phyloP scores from a whole-genome alignment of 139 green algal species.

The Chlorella sorokiniana region DNA sequence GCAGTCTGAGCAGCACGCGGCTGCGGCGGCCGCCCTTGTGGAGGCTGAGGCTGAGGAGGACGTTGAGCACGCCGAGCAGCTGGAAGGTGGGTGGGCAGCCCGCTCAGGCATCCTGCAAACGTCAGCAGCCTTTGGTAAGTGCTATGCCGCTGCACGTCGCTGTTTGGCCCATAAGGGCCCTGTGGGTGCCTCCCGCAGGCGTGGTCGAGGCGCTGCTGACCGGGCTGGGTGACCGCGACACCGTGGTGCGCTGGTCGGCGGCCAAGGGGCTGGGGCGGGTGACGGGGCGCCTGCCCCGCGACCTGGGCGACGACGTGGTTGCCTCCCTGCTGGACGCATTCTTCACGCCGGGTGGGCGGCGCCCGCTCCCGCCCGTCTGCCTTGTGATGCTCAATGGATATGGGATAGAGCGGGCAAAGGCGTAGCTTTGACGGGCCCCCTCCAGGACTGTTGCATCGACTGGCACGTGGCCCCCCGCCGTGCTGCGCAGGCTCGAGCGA shows the following conservation, averaged over 20 bases:
- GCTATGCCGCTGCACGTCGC: background rate
- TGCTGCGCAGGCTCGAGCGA: slow-evolving; percentile 58
- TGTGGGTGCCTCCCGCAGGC: background rate
- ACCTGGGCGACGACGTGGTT: slow-evolving; percentile 89
- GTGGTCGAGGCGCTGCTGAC: slow-evolving; percentile 64
- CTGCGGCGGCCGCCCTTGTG: slow-evolving; percentile 43
- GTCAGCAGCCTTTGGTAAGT: background rate
- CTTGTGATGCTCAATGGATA: no score
- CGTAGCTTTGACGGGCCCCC: no score
- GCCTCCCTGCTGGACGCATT: slow-evolving; percentile 75
- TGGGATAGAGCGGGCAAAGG: no score
- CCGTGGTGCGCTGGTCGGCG: slow-evolving; percentile 91
- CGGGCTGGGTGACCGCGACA: slow-evolving; percentile 88
- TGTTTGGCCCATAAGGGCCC: background rate
- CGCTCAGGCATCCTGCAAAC: background rate
- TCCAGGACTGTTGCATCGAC: background rate
- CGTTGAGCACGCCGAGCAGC: slow-evolving; percentile 46
- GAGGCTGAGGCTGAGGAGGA: slow-evolving; percentile 74
- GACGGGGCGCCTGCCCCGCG: slow-evolving; percentile 75
- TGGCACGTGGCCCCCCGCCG: background rate
- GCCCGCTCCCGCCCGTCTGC: background rate
- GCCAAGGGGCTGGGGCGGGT: slow-evolving; percentile 94
- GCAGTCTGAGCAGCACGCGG: background rate
- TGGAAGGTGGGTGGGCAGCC: slow-evolving; percentile 24
- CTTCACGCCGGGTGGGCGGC: slow-evolving; percentile 49